phyloP scores from a whole-genome alignment of 495 filamentous ascomycete species.

The Lophium mytilinum region DNA sequence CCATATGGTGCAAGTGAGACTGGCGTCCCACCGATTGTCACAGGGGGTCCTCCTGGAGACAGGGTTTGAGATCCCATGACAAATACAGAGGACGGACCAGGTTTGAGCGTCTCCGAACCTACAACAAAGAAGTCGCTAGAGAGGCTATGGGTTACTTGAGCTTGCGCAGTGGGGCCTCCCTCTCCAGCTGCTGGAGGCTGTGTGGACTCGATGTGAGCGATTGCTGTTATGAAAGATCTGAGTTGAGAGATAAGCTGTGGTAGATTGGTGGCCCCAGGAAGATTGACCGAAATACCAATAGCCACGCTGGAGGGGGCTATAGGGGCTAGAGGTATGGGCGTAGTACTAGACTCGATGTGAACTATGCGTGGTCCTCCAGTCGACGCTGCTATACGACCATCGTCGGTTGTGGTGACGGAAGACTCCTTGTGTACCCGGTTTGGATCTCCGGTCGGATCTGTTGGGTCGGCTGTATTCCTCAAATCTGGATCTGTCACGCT shows the following conservation, averaged over 20 bases:
- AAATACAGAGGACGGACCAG: conserved; percentile 14
- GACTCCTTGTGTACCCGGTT: too few species aligned
- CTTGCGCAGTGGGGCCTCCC: neutral
- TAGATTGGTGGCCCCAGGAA: neutral
- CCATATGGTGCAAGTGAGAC: conserved; percentile 25
- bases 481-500: neutral
- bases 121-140: neutral
- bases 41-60: conserved; percentile 19
- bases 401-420: too few species aligned
- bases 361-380: neutral
- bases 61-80: conserved; percentile 25
- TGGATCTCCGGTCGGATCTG: too few species aligned
- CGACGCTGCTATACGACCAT: too few species aligned
- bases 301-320: neutral
- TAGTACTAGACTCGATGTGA: neutral
- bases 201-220: neutral
- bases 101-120: conserved; percentile 7
- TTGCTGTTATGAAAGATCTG: neutral
- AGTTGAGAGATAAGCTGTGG: neutral
- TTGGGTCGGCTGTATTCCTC: neutral
- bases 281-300: neutral
- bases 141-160: neutral
- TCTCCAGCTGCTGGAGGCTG: neutral
- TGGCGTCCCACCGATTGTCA: conserved; percentile 23
- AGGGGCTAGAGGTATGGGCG: too few species aligned